Conservation (phyloP, 129 eudicot species). For the Escallonia herrerae region DNA sequence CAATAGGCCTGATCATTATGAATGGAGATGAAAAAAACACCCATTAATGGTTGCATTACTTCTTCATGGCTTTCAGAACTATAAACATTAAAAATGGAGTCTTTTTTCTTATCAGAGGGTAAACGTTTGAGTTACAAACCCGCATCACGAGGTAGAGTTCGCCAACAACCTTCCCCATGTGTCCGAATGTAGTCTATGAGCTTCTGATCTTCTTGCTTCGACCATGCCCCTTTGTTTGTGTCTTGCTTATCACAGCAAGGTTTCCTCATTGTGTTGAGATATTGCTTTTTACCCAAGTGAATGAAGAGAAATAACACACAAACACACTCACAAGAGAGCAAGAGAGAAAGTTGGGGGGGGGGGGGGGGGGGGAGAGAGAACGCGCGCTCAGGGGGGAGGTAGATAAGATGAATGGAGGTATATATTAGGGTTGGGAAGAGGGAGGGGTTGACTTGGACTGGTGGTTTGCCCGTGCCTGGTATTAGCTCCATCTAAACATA, state of each 20-base stretch:
- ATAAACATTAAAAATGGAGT: too few species aligned
- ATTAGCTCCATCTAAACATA: neutral
- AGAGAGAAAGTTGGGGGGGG: too few species aligned
- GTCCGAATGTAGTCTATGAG: slow-evolving; percentile 22
- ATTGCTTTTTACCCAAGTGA: neutral
- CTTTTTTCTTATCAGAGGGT: neutral
- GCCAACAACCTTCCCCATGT: slow-evolving; percentile 37
- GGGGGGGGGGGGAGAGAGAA: too few species aligned
- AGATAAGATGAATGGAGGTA: slow-evolving; percentile 11
- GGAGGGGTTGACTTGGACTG: slow-evolving; percentile 30
- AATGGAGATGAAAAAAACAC: neutral
- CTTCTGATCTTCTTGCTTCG: slow-evolving; percentile 44
- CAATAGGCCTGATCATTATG: slow-evolving; percentile 19
- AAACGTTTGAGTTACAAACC: slow-evolving; percentile 13
- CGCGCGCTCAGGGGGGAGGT: neutral
- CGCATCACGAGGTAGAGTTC: slow-evolving; percentile 32
- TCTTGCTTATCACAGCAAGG: slow-evolving; percentile 17
- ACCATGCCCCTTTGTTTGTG: slow-evolving; percentile 28
- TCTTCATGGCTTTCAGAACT: too few species aligned
- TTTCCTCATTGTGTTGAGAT: slow-evolving; percentile 15
- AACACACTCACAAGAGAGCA: too few species aligned
- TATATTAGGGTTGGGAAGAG: neutral
- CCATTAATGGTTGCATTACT: too few species aligned
- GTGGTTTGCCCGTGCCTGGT: slow-evolving; percentile 26
- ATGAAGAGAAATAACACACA: neutral